Percentiles rank a stretch among this genome's conserved stretches.
Conservation (phyloP, 2,329 filamentous ascomycete genomes). For the Myriosclerotinia duriaeana region DNA sequence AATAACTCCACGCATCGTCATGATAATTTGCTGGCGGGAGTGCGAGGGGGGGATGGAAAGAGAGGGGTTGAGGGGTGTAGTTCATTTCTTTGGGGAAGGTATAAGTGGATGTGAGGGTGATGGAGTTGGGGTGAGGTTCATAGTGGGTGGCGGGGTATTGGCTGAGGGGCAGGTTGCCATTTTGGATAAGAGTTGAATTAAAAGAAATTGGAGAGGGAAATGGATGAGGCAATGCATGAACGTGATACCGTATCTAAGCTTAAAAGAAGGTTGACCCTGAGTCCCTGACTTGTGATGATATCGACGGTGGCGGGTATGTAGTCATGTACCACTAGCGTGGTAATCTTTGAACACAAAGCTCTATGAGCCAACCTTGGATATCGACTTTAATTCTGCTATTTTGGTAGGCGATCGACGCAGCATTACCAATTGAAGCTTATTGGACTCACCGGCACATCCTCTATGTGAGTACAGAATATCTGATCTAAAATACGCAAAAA, state of each 20-base stretch:
- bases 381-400: background rate
- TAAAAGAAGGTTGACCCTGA: background rate
- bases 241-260: background rate
- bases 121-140: constrained; percentile 25
- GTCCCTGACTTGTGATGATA: background rate
- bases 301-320: background rate
- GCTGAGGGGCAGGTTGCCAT: constrained; percentile 2
- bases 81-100: constrained; percentile 38
- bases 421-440: background rate
- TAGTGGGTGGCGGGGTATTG: background rate
- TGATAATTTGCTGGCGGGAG: constrained; percentile 45
- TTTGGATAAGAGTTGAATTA: too few relatives aligned
- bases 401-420: background rate
- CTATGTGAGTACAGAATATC: background rate
- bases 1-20: constrained; percentile 51
- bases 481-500: background rate
- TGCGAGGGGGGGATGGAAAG: constrained; percentile 40
- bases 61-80: constrained; percentile 46
- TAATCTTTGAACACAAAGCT: too few relatives aligned
- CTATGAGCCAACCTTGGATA: background rate
- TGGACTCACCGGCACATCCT: background rate
- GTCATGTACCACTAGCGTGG: background rate
- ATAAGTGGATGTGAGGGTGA: constrained; percentile 11
- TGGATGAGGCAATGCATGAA: background rate
- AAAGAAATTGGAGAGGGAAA: background rate